Evolutionary conservation across 805 yeast genomes (phyloP), one percentile per base, ranked within the genome.

Genomic region (Naumovozyma dairenensis): DNA sequence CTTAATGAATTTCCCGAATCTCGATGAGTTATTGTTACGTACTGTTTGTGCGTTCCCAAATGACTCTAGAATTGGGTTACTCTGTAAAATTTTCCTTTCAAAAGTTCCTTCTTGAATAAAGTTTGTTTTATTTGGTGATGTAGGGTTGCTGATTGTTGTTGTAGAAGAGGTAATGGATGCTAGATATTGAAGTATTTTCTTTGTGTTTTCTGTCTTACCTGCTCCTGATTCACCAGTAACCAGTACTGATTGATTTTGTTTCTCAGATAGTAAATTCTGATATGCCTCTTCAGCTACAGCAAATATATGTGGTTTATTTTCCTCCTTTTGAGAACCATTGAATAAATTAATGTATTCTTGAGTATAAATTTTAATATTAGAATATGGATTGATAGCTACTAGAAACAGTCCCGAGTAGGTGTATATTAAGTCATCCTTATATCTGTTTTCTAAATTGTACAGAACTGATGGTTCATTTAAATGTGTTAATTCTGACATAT

Each of bases 211-310:
- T 0, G 99, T 92, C 55, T 92, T 92, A 34, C 99, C 99, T 0
- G 99, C 98, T 45, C 99, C 99, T 16, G 94, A 80, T 55, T 92
- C 99, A 43, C 99, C 99, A 0, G 98, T 92, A n/a, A 92, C 96
- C 32, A 92, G 65, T 35, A 92, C 85, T 9, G 93, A 78, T 62
- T 92, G 98, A 56, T 87, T 80, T 48, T 75, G 76, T 32, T 64
- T 67, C 43, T 80, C 77, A 9, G 69, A 65, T 9, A 84, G 62
- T 53, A 92, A 63, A 48, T 78, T 81, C 42, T 84, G 72, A 46
- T 77, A 83, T 1, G 97, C 94, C 30, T 75, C 74, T 49, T 92
- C 95, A 0, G 94, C 81, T 20, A 82, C 77, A 1, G 94, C 93
- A 59, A 77, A 92, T 25, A 92, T 86, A 55, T 92, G 99, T 1